phyloP scores from a whole-genome alignment of 2,329 filamentous ascomycete species.

The Simplicillium sp. region DNA sequence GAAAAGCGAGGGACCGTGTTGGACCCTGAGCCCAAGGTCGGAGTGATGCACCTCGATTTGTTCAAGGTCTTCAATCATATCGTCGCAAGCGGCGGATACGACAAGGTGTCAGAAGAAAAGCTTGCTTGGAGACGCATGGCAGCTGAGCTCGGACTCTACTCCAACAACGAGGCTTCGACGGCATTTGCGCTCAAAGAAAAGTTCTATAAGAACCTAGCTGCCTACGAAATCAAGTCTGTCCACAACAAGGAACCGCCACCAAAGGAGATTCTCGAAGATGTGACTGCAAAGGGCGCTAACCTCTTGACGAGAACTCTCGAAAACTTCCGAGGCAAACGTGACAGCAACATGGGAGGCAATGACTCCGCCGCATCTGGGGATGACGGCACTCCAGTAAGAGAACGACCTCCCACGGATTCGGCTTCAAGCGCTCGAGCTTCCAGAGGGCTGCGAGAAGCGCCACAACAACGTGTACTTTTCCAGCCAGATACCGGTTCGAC shows the following conservation, averaged over 20 bases:
- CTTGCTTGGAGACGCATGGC: constrained; percentile 77
- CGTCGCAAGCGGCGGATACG: constrained; percentile 71
- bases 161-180: constrained; percentile 68
- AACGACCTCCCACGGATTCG: constrained; percentile 39
- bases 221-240: constrained; percentile 73
- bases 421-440: constrained; percentile 49
- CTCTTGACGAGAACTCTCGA: constrained; percentile 72
- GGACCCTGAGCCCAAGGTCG: constrained; percentile 74
- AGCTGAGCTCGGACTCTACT: constrained; percentile 64
- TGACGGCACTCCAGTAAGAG: constrained; percentile 48
- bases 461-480: constrained; percentile 74
- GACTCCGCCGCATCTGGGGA: constrained; percentile 52
- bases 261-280: constrained; percentile 79
- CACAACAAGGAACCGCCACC: constrained; percentile 76
- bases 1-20: constrained; percentile 69
- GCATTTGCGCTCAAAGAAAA: constrained; percentile 80
- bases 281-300: constrained; percentile 74
- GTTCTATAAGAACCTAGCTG: constrained; percentile 83
- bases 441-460: constrained; percentile 67
- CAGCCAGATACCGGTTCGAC: constrained; percentile 66
- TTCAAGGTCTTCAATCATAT: constrained; percentile 72
- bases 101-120: constrained; percentile 74
- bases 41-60: constrained; percentile 66
- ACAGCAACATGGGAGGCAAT: constrained; percentile 38
- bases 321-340: constrained; percentile 52